phyloP scores from a whole-genome alignment of 1,284 basidiomycete genomes.

The Ceratorhiza oryzae-sativae region DNA sequence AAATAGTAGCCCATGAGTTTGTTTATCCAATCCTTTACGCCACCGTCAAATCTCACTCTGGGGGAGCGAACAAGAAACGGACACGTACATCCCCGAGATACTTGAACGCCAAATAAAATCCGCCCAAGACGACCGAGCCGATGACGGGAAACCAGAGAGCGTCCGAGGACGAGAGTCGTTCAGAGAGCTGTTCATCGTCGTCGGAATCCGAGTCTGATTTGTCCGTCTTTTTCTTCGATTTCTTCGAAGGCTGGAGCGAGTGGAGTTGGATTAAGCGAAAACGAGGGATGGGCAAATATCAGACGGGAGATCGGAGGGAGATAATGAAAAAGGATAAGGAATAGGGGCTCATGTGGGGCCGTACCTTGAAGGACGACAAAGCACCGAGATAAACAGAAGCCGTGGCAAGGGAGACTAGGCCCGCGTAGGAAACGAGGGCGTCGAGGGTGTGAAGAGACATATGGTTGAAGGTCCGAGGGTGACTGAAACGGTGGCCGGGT shows the following conservation, averaged over 20 bases:
- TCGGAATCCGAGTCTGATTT: constrained; percentile 54
- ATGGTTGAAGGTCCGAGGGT: not conserved
- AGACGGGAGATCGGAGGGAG: not conserved
- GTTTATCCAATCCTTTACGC: constrained; percentile 45
- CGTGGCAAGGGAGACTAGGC: constrained; percentile 67
- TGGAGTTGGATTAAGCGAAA: not conserved
- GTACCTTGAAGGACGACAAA: constrained; percentile 68
- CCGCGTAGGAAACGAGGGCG: constrained; percentile 57
- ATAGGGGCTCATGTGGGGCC: constrained; percentile 47
- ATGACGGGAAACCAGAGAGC: constrained; percentile 81
- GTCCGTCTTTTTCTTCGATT: constrained; percentile 46
- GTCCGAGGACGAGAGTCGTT: constrained; percentile 69
- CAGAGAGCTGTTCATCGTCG: constrained; percentile 59
- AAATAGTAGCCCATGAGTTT: constrained; percentile 71
- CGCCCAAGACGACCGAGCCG: constrained; percentile 69
- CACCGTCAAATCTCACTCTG: constrained; percentile 43
- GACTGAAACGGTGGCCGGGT: not conserved
- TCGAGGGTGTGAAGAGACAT: constrained; percentile 9
- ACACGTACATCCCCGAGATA: constrained; percentile 64
- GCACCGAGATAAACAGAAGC: constrained; percentile 71
- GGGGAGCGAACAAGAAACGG: constrained; percentile 38
- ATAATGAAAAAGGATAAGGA: not conserved
- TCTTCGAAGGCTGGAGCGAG: constrained; percentile 39
- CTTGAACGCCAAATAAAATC: constrained; percentile 73
- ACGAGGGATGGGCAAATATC: not conserved